Conservation (phyloP, 139 green algal species). For the Yamagishiella unicocca region DNA sequence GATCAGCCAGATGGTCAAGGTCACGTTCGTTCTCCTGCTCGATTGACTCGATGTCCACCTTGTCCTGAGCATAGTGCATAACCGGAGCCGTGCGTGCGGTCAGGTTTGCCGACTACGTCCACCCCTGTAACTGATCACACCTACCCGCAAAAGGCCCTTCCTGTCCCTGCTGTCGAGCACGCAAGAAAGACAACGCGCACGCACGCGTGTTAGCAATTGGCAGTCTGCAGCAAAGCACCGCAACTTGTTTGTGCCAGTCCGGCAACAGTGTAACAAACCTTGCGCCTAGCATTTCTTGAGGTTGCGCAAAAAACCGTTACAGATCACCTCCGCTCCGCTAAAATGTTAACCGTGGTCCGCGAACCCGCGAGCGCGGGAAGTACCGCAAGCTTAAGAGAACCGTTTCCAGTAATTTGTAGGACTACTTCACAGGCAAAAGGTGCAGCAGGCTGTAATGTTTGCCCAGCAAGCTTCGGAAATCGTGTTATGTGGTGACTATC, state of each 20-base stretch:
- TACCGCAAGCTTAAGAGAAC: neutral
- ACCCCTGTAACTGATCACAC: neutral
- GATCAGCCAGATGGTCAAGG: conserved; percentile 75
- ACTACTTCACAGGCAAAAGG: neutral
- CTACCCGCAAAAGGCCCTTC: conserved; percentile 19
- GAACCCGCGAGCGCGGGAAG: neutral
- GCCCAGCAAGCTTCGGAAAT: too few species aligned
- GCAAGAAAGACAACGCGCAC: neutral
- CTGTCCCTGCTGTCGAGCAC: conserved; percentile 35
- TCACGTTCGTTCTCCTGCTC: conserved; percentile 80
- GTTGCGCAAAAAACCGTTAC: too few species aligned
- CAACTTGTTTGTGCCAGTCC: too few species aligned
- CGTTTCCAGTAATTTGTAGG: neutral
- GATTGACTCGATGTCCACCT: conserved; percentile 78
- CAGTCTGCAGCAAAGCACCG: neutral
- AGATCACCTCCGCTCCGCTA: neutral
- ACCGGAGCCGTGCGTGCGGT: too few species aligned
- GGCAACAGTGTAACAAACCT: too few species aligned
- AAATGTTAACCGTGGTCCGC: neutral
- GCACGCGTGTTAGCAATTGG: neutral
- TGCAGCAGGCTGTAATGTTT: too few species aligned
- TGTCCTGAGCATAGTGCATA: conserved; percentile 24
- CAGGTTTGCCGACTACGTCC: neutral
- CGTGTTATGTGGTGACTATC: too few species aligned
- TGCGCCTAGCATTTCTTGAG: conserved; percentile 35